Conservation (phyloP, 176 grass and related monocot genomes). For the Carex littledalei region DNA sequence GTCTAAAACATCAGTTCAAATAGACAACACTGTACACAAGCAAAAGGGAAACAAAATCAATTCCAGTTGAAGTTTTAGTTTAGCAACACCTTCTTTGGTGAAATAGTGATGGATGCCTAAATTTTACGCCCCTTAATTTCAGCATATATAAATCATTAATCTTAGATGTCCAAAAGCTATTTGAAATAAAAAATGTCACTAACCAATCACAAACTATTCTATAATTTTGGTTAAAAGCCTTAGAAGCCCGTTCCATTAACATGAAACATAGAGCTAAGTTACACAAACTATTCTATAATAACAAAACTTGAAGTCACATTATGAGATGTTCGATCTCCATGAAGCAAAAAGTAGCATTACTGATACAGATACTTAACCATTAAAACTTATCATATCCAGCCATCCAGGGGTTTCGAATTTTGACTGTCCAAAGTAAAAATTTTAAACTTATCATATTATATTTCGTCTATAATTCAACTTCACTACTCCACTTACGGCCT, state of each 20-base stretch:
- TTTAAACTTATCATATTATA: not conserved
- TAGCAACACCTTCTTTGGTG: not conserved
- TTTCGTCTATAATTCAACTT: not conserved
- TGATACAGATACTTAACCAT: no score
- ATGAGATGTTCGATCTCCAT: not conserved
- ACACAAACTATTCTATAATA: not conserved
- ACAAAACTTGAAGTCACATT: not conserved
- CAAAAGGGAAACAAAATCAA: not conserved
- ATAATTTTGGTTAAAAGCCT: not conserved
- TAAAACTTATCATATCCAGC: no score
- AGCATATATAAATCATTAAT: not conserved
- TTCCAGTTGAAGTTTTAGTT: not conserved
- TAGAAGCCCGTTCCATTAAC: no score
- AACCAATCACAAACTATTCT: no score
- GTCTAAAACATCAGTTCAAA: not conserved
- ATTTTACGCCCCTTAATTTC: not conserved
- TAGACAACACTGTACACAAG: not conserved
- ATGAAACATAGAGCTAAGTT: no score
- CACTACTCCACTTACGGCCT: not conserved
- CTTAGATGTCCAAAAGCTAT: not conserved
- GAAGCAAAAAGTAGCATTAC: not conserved
- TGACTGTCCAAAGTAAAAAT: not conserved
- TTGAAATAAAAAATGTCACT: not conserved
- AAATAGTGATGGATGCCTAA: not conserved
- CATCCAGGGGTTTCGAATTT: not conserved